phyloP scores from a whole-genome alignment of 2,329 filamentous ascomycete genomes.

The Colletotrichum sp. region DNA sequence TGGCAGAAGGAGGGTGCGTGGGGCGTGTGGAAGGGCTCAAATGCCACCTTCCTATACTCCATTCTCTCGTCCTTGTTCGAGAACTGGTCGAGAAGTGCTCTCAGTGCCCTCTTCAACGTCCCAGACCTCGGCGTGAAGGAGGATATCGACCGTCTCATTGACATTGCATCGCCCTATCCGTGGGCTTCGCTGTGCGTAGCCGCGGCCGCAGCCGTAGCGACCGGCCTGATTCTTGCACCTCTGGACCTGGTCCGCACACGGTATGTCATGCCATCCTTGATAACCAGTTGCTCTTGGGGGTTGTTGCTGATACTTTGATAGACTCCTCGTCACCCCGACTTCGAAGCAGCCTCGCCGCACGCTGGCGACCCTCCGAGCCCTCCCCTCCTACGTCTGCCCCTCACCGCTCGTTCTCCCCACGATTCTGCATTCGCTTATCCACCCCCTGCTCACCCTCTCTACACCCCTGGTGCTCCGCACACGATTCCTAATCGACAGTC shows the following conservation, averaged over 20 bases:
- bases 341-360: conserved; percentile 77
- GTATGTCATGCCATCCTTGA: conserved; percentile 42
- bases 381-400: conserved; percentile 80
- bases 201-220: conserved; percentile 67
- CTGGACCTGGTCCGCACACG: conserved; percentile 87
- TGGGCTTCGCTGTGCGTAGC: conserved; percentile 80
- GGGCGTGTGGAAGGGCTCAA: conserved; percentile 94
- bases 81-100: conserved; percentile 87
- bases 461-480: conserved; percentile 86
- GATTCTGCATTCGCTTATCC: conserved; percentile 82
- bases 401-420: conserved; percentile 80
- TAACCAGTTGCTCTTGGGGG: neutral
- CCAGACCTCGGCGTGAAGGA: conserved; percentile 81
- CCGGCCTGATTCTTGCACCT: conserved; percentile 82
- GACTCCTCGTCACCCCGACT: conserved; percentile 85
- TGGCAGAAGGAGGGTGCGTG: conserved; percentile 90
- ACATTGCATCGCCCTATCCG: conserved; percentile 79
- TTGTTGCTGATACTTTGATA: conserved; percentile 39
- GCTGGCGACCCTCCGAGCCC: conserved; percentile 74
- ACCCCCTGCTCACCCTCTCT: conserved; percentile 81
- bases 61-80: conserved; percentile 87
- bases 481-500: conserved; percentile 82
- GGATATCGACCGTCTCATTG: conserved; percentile 76
- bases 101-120: conserved; percentile 90
- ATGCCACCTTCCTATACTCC: conserved; percentile 90